A percentile compares a stretch with the other conserved stretches of the same genome.
Evolutionary conservation across 495 filamentous ascomycete genomes (phyloP).

Genomic region (Neurospora intermedia): DNA sequence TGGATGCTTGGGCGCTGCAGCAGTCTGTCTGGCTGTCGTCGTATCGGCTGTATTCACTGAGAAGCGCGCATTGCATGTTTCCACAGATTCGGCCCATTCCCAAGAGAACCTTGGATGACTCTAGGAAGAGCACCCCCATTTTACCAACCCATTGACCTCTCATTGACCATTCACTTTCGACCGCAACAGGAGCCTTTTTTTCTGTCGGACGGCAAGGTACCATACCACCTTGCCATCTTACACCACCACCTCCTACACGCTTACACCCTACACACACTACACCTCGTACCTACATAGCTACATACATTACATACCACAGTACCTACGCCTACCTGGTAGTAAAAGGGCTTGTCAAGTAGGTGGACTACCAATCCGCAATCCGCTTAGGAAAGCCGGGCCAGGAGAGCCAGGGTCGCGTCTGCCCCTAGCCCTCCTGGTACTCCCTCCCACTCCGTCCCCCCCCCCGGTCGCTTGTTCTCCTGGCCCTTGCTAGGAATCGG

Average conservation of each 20-base stretch:
- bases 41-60: conserved; percentile 12
- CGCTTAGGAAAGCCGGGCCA: conserved; percentile 28
- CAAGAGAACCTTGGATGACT: neutral
- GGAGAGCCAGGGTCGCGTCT: conserved; percentile 30
- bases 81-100: conserved; percentile 16
- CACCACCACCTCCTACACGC: neutral
- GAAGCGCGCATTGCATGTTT: conserved; percentile 16
- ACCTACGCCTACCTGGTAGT: neutral
- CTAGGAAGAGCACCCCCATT: neutral
- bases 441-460: conserved; percentile 8
- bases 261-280: neutral
- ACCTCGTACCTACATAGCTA: neutral
- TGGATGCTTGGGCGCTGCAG: neutral
- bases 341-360: conserved; percentile 9
- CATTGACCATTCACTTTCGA: neutral
- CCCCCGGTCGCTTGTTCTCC: conserved; percentile 16
- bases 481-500: conserved; percentile 23
- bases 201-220: neutral
- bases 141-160: neutral
- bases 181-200: neutral
- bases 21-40: neutral
- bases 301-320: neutral
- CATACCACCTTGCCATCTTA: neutral
- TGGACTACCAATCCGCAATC: conserved; percentile 11
- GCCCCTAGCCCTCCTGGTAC: conserved; percentile 1